Evolutionary conservation across 768 basidiomycete species (phyloP).

Genomic region (Boletellus ananas): DNA sequence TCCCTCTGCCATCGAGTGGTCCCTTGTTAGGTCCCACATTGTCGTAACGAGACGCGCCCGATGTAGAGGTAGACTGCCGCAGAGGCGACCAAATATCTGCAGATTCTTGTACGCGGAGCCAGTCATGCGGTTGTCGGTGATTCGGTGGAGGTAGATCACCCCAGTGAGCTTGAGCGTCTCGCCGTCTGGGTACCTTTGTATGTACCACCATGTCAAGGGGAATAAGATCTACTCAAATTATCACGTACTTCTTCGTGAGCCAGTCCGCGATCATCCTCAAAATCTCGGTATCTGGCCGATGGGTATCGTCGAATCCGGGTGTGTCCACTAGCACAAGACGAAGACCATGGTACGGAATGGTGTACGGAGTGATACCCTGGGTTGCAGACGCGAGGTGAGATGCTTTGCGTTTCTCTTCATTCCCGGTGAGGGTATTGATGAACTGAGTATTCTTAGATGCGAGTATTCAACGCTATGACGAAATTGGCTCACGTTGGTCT

Average conservation of each 20-base stretch:
- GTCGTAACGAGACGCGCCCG: slow-evolving; percentile 37
- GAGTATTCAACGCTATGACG: background rate
- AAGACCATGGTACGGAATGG: background rate
- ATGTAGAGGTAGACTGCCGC: slow-evolving; percentile 27
- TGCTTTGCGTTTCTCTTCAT: background rate
- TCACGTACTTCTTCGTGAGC: slow-evolving; percentile 16
- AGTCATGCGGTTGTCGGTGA: slow-evolving; percentile 34
- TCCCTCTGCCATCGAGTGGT: background rate
- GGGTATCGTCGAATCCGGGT: slow-evolving; percentile 20
- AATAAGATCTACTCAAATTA: background rate
- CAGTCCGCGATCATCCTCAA: slow-evolving; percentile 12
- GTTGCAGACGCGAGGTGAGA: slow-evolving; percentile 12
- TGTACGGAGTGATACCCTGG: slow-evolving; percentile 2
- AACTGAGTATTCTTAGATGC: slow-evolving; percentile 1
- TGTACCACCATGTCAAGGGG: background rate
- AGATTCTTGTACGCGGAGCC: slow-evolving; percentile 31
- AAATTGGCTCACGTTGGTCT: slow-evolving; percentile 17
- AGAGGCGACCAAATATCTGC: slow-evolving; percentile 32
- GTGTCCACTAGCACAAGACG: slow-evolving; percentile 21
- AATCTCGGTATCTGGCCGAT: slow-evolving; percentile 11
- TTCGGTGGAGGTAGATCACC: slow-evolving; percentile 33
- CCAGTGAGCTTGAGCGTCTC: slow-evolving; percentile 21
- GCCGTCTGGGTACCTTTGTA: slow-evolving; percentile 6
- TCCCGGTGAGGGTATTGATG: slow-evolving; percentile 12
- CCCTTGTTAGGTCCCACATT: slow-evolving; percentile 33